These are phyloP conservation scores for Wickerhamomyces tratensis DNA, from an alignment of 805 yeast species.

Conservation along the genomic window DNA sequence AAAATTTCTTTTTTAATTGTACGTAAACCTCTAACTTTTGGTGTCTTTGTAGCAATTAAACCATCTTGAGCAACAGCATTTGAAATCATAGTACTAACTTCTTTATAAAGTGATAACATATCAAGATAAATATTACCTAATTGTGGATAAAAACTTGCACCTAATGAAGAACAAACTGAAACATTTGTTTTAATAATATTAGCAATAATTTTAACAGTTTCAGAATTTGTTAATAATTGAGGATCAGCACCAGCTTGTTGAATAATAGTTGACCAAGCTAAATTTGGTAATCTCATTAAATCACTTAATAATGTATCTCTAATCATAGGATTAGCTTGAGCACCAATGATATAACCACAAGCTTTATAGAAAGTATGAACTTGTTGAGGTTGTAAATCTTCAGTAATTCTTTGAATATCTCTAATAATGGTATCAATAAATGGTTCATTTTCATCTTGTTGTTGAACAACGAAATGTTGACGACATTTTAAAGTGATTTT, in stretches of 20 bases:
- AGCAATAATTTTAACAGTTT: conserved; percentile 86
- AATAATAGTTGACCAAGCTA: conserved; percentile 89
- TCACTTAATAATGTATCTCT: conserved; percentile 68
- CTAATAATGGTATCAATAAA: conserved; percentile 84
- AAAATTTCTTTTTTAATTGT: conserved; percentile 92
- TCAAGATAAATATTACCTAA: conserved; percentile 79
- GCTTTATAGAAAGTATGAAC: conserved; percentile 97
- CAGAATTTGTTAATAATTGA: conserved; percentile 62
- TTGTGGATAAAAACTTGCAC: conserved; percentile 85
- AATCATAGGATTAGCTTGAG: conserved; percentile 61
- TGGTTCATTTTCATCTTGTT: conserved; percentile 79
- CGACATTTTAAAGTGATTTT: conserved; percentile 94
- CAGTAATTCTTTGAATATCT: conserved; percentile 76
- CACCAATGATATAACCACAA: conserved; percentile 86
- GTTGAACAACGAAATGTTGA: conserved; percentile 85
- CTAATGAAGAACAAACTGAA: conserved; percentile 89
- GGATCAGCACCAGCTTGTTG: conserved; percentile 82
- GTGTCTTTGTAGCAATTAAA: conserved; percentile 85
- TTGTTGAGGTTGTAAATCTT: conserved; percentile 93
- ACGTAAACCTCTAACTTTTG: conserved; percentile 89
- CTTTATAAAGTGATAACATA: conserved; percentile 81
- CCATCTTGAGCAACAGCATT: conserved; percentile 75
- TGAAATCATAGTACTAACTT: conserved; percentile 81
- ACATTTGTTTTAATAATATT: conserved; percentile 93
- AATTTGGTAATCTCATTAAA: conserved; percentile 85